These are phyloP conservation scores for Scenedesmus sp. DNA, from an alignment of 163 green algal species.

Conservation along the genomic window DNA sequence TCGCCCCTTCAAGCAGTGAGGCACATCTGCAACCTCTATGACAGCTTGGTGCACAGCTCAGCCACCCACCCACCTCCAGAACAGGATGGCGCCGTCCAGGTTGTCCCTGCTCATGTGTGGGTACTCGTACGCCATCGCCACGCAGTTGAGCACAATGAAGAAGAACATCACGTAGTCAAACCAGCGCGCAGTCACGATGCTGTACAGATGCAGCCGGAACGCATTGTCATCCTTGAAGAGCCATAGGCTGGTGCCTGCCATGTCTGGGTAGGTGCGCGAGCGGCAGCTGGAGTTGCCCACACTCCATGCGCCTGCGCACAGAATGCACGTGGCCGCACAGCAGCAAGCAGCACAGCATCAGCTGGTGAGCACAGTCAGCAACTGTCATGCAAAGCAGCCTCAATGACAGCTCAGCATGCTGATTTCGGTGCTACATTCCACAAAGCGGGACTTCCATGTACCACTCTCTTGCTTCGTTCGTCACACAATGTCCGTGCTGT, in stretches of 20 bases:
- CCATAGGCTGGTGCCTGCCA: conserved; percentile 57
- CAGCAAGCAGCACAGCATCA: conserved; percentile 2
- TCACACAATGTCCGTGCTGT: neutral
- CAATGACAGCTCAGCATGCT: neutral
- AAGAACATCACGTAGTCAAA: conserved; percentile 84
- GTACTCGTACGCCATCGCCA: conserved; percentile 68
- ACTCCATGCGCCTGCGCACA: conserved; percentile 21
- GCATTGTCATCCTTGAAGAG: conserved; percentile 71
- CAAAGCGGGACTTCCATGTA: no score
- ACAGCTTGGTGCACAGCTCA: neutral
- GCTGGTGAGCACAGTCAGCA: neutral
- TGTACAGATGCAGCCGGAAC: conserved; percentile 67
- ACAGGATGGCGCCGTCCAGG: conserved; percentile 38
- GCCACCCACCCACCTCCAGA: conserved; percentile 37
- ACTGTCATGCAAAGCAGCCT: neutral
- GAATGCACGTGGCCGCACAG: neutral
- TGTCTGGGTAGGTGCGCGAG: conserved; percentile 18
- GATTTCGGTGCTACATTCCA: neutral
- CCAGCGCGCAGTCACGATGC: conserved; percentile 63
- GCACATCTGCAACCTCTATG: neutral
- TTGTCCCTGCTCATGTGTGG: conserved; percentile 29
- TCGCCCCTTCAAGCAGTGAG: neutral
- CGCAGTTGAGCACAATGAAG: conserved; percentile 82
- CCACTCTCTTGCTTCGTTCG: no score
- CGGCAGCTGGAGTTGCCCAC: neutral